These are phyloP conservation scores for Phytophthora fragariaefolia DNA, from an alignment of 352 stramenopile genomes.

Conservation along the genomic window DNA sequence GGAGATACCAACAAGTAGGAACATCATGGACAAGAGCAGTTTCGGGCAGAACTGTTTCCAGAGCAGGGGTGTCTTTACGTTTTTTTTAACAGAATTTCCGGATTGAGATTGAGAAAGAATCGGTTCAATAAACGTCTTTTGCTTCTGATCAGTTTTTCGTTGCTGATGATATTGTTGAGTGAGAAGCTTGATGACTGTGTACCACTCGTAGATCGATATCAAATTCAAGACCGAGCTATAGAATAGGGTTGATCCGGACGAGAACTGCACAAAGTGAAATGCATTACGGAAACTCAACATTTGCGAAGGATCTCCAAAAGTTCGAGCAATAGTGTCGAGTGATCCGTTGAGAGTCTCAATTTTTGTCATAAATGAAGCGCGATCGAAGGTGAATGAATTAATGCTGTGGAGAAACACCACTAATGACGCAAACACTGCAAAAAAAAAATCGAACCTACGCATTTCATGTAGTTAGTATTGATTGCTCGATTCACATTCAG, in stretches of 20 bases:
- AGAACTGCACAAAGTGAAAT: slow-evolving; percentile 43
- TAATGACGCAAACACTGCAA: slow-evolving; percentile 52
- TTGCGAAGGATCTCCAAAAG: slow-evolving; percentile 47
- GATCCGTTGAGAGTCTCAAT: slow-evolving; percentile 26
- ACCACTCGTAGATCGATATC: slow-evolving; percentile 58
- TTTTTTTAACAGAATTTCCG: no score
- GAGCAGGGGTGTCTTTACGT: no score
- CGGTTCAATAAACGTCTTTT: not conserved
- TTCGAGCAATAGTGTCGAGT: slow-evolving; percentile 43
- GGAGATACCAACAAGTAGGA: not conserved
- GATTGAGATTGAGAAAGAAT: no score
- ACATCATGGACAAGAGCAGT: not conserved
- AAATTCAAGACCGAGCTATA: slow-evolving; percentile 46
- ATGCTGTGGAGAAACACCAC: slow-evolving; percentile 47
- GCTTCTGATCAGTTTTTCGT: not conserved
- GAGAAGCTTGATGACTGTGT: slow-evolving; percentile 48
- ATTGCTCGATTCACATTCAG: no score
- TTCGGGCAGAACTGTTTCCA: not conserved
- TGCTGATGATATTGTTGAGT: no score
- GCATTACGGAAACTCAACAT: slow-evolving; percentile 43
- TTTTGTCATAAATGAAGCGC: slow-evolving; percentile 28
- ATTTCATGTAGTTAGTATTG: no score
- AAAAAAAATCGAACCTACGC: slow-evolving; percentile 63
- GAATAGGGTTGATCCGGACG: slow-evolving; percentile 26
- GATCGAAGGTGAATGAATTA: slow-evolving; percentile 51